Evolutionary conservation across 2,329 filamentous ascomycete genomes (phyloP).

Genomic region (Cadophora luteo-olivacea): DNA sequence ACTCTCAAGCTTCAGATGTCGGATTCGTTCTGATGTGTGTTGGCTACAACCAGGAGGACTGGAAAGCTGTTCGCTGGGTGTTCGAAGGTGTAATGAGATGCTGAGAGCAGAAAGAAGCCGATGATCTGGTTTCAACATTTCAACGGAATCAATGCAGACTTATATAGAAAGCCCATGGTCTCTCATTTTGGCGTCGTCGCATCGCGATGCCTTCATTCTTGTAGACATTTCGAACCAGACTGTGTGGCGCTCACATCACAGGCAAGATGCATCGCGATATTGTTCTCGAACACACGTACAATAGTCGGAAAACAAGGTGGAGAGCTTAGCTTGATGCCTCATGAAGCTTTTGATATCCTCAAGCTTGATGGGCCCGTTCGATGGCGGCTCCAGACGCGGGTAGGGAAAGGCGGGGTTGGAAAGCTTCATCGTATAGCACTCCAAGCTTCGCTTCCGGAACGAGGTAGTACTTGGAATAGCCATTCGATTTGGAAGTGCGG

Average conservation of each 20-base stretch:
- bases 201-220: not conserved
- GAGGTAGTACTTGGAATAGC: not conserved
- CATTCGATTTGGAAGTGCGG: not conserved
- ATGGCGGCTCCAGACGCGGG: not conserved
- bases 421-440: not conserved
- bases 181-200: not conserved
- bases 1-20: not conserved
- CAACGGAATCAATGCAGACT: not conserved
- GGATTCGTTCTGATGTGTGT: not conserved
- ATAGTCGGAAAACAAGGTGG: not conserved
- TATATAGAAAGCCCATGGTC: not conserved
- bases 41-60: not conserved
- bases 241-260: not conserved
- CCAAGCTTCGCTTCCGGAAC: not conserved
- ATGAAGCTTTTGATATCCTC: not conserved
- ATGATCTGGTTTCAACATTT: not conserved
- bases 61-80: not conserved
- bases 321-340: not conserved
- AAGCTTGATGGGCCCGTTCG: not conserved
- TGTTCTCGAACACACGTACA: not conserved
- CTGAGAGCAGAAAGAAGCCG: not conserved
- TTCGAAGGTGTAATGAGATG: not conserved
- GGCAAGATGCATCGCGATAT: not conserved
- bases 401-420: not conserved
- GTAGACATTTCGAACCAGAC: not conserved